These are phyloP conservation scores for Actinomucor elegans DNA, from an alignment of 371 early-diverging fungal species.

Conservation along the genomic window DNA sequence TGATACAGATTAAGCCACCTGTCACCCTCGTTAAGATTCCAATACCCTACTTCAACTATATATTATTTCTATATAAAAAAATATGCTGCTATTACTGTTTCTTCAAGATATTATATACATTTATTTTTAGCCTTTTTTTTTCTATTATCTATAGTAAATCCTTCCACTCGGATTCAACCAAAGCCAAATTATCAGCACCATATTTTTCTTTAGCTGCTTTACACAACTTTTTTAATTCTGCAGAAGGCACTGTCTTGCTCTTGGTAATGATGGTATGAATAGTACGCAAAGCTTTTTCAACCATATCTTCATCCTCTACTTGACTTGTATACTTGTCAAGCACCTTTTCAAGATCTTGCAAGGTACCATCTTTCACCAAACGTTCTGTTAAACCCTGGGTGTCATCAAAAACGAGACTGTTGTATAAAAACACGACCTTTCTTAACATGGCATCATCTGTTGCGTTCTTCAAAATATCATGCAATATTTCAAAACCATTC, in stretches of 20 bases:
- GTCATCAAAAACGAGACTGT: conserved; percentile 57
- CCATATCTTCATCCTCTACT: conserved; percentile 65
- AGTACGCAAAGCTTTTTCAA: conserved; percentile 60
- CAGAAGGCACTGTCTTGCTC: conserved; percentile 17
- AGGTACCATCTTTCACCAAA: conserved; percentile 36
- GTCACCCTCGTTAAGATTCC: too few relatives aligned
- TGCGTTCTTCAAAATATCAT: conserved; percentile 41
- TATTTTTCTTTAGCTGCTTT: conserved; percentile 39
- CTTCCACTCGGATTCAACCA: conserved; percentile 50
- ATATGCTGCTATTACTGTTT: too few relatives aligned
- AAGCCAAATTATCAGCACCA: conserved; percentile 38
- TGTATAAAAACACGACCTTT: conserved; percentile 66
- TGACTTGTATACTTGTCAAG: conserved; percentile 45
- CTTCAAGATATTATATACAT: not conserved
- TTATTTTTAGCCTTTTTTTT: not conserved
- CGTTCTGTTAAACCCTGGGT: conserved; percentile 26
- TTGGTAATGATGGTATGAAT: conserved; percentile 36
- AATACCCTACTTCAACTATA: not conserved
- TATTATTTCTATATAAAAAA: too few relatives aligned
- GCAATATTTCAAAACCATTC: conserved; percentile 56
- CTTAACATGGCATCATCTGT: conserved; percentile 49
- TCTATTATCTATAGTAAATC: conserved; percentile 24
- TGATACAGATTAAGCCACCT: conserved; percentile 37
- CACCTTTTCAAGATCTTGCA: conserved; percentile 33
- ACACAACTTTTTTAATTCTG: conserved; percentile 32